Percentiles rank a stretch among this genome's conserved stretches.
Conservation (phyloP, 495 filamentous ascomycete species). For the Chaetomidium leptoderma region DNA sequence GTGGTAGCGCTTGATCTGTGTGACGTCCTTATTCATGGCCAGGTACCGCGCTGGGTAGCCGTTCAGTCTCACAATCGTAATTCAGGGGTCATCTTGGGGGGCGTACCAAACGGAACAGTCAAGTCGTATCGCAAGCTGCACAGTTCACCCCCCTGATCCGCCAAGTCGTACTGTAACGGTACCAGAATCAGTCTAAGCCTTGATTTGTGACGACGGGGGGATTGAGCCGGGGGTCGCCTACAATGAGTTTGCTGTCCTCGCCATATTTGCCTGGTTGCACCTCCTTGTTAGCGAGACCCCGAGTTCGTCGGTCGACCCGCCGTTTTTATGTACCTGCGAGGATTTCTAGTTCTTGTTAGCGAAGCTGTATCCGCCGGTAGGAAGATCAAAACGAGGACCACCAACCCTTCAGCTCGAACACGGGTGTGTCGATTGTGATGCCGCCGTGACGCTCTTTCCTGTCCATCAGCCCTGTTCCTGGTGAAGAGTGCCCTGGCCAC, state of each 20-base stretch:
- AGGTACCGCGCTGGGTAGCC: constrained; percentile 62
- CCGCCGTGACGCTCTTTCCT: constrained; percentile 38
- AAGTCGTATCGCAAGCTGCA: constrained; percentile 82
- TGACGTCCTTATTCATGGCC: constrained; percentile 76
- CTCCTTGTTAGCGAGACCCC: constrained; percentile 26
- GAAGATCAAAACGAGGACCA: not conserved
- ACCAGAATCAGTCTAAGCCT: constrained; percentile 51
- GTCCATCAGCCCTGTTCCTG: constrained; percentile 5
- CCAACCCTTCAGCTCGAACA: constrained; percentile 47
- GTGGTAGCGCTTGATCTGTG: constrained; percentile 77
- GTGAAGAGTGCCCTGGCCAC: not conserved
- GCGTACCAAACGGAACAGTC: constrained; percentile 71
- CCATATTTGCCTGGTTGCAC: constrained; percentile 79
- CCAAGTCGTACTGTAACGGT: constrained; percentile 60
- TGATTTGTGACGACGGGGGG: constrained; percentile 70
- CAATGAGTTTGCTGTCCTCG: constrained; percentile 88
- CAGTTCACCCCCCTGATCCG: constrained; percentile 85
- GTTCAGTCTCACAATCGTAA: not conserved
- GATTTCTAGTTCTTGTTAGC: constrained; percentile 42
- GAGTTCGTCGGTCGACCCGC: constrained; percentile 71
- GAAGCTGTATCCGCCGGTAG: not conserved
- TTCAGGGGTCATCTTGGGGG: not conserved
- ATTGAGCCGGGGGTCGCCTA: constrained; percentile 42
- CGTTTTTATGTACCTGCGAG: constrained; percentile 57
- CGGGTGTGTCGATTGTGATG: constrained; percentile 41